Percentiles rank a stretch among this genome's conserved stretches.
Conservation (phyloP, 768 basidiomycete species). For the Naganishia randhawae region DNA sequence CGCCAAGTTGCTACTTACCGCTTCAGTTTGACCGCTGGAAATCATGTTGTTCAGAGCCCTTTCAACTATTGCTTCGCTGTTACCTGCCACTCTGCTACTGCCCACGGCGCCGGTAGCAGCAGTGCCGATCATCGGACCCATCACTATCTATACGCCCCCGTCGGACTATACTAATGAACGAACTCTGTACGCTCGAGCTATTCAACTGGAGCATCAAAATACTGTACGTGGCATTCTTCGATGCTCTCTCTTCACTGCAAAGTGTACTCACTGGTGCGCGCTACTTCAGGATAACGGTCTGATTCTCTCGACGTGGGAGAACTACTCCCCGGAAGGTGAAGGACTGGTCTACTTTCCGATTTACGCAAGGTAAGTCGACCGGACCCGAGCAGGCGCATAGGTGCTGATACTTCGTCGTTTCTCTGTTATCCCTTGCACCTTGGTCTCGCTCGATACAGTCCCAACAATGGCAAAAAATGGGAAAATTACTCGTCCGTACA, state of each 20-base stretch:
- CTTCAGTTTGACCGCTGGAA: too few relatives aligned
- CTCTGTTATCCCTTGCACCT: not conserved
- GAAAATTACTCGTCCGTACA: constrained; percentile 20
- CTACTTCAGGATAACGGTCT: constrained; percentile 8
- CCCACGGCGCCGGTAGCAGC: not conserved
- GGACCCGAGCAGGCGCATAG: not conserved
- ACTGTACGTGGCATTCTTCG: constrained; percentile 5
- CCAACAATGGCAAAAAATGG: constrained; percentile 31
- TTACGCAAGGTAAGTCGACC: constrained; percentile 23
- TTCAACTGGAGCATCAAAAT: constrained; percentile 26
- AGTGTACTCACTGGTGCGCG: not conserved
- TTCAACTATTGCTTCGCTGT: constrained; percentile 8
- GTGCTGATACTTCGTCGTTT: too few relatives aligned
- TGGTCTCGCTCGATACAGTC: not conserved
- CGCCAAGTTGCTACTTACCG: not conserved
- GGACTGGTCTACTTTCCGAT: constrained; percentile 32
- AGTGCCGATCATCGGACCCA: constrained; percentile 25
- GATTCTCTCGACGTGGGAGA: constrained; percentile 34
- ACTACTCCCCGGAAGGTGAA: constrained; percentile 28
- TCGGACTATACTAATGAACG: constrained; percentile 29
- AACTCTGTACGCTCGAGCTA: constrained; percentile 31
- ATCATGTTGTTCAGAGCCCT: constrained; percentile 8
- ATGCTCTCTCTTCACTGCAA: not conserved
- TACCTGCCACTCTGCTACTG: not conserved
- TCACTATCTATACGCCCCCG: constrained; percentile 33